Conservation (phyloP, 192 early-diverging fungal species). For the Coemansia sp. region DNA sequence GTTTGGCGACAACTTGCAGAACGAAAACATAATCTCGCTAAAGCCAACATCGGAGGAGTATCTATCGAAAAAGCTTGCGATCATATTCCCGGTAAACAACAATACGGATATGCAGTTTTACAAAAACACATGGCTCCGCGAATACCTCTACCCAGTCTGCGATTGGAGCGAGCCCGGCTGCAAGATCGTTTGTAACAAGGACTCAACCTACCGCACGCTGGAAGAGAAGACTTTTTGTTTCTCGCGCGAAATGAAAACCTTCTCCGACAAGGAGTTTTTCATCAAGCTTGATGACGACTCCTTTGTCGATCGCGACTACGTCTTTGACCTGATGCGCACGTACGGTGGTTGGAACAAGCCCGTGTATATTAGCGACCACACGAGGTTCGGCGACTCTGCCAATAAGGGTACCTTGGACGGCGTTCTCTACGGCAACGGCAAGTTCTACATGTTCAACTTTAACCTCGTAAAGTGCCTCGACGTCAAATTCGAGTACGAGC, state of each 20-base stretch:
- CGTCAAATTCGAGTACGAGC: constrained; percentile 19
- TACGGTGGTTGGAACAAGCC: constrained; percentile 14
- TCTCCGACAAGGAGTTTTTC: constrained; percentile 31
- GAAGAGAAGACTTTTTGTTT: constrained; percentile 44
- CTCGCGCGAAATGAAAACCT: constrained; percentile 18
- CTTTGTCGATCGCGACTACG: constrained; percentile 42
- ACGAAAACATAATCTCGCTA: background rate
- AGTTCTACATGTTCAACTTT: constrained; percentile 52
- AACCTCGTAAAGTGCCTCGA: constrained; percentile 30
- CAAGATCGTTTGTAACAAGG: constrained; percentile 39
- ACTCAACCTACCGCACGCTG: constrained; percentile 30
- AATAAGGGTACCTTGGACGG: constrained; percentile 15
- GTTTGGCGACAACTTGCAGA: background rate
- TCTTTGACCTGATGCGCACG: constrained; percentile 18
- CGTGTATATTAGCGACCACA: constrained; percentile 49
- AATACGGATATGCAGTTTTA: constrained; percentile 53
- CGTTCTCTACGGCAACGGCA: constrained; percentile 41
- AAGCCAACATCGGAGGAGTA: constrained; percentile 3
- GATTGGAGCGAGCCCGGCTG: constrained; percentile 36
- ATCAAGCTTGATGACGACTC: constrained; percentile 49
- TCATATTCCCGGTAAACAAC: constrained; percentile 43
- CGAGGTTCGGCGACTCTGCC: background rate
- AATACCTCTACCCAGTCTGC: constrained; percentile 44
- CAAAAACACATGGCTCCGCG: constrained; percentile 42
- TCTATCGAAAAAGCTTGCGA: constrained; percentile 24